Evolutionary conservation across 345 rosid species (phyloP).

Genomic region (Toxicodendron radicans): DNA sequence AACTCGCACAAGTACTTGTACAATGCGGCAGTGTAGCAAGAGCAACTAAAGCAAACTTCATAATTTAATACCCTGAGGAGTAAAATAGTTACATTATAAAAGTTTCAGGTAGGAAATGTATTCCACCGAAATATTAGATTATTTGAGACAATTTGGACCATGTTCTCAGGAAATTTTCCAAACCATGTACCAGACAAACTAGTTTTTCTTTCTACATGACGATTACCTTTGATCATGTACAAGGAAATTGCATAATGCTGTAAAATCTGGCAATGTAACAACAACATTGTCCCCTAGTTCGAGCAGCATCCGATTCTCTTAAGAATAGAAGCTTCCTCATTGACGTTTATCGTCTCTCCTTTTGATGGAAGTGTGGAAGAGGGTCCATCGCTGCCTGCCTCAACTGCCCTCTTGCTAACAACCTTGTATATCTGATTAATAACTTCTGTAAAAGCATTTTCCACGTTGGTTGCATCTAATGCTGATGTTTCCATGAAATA

Average conservation of each 20-base stretch:
- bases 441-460: constrained; percentile 51
- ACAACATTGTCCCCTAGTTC: constrained; percentile 7
- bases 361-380: constrained; percentile 29
- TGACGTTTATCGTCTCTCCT: constrained; percentile 46
- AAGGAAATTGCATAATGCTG: constrained; percentile 13
- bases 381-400: constrained; percentile 38
- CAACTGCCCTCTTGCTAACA: constrained; percentile 52
- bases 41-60: background rate
- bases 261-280: background rate
- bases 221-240: constrained; percentile 15
- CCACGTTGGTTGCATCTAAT: constrained; percentile 50
- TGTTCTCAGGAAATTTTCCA: background rate
- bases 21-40: too few relatives aligned
- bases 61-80: background rate
- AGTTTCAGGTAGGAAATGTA: background rate
- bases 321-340: constrained; percentile 35
- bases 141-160: too few relatives aligned
- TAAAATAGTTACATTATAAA: background rate
- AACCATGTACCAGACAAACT: background rate
- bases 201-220: background rate
- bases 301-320: constrained; percentile 45
- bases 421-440: constrained; percentile 46
- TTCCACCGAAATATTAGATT: background rate
- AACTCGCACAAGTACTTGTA: too few relatives aligned
- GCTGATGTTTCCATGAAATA: constrained; percentile 60